Percentiles rank a stretch among this genome's conserved stretches.
Evolutionary conservation across 345 rosid genomes (phyloP).

Genomic region (Bruguiera parviflora): DNA sequence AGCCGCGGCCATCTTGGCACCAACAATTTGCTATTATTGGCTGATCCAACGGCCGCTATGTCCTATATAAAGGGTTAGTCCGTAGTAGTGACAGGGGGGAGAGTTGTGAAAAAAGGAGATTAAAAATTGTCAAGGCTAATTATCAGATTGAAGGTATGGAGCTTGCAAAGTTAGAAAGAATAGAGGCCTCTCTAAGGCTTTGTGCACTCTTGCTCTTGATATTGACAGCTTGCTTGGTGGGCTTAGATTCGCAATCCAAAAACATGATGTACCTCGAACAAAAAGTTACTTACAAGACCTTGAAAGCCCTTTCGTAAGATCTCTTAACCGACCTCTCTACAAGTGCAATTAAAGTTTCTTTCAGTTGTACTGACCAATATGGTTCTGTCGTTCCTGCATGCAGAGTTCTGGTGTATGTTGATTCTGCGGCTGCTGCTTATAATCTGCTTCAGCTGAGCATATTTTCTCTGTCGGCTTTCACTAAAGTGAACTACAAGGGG

Average conservation of each 20-base stretch:
- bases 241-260: constrained; percentile 45
- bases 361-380: neutral
- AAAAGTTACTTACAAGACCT: constrained; percentile 43
- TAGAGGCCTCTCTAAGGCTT: constrained; percentile 42
- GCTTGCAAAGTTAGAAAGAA: constrained; percentile 12
- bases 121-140: neutral
- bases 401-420: neutral
- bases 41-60: neutral
- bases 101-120: neutral
- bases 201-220: constrained; percentile 32
- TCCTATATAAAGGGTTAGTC: neutral
- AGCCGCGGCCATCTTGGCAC: neutral
- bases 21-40: neutral
- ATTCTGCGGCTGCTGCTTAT: neutral
- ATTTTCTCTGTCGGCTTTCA: neutral
- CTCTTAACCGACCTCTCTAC: neutral
- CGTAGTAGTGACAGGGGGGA: neutral
- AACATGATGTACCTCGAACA: constrained; percentile 29
- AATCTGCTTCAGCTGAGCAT: constrained; percentile 1
- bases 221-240: constrained; percentile 36
- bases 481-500: neutral
- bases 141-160: neutral
- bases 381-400: neutral
- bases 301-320: constrained; percentile 46
- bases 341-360: neutral